Evolutionary conservation across 2,329 filamentous ascomycete genomes (phyloP).

Genomic region (Fusarium sp.): DNA sequence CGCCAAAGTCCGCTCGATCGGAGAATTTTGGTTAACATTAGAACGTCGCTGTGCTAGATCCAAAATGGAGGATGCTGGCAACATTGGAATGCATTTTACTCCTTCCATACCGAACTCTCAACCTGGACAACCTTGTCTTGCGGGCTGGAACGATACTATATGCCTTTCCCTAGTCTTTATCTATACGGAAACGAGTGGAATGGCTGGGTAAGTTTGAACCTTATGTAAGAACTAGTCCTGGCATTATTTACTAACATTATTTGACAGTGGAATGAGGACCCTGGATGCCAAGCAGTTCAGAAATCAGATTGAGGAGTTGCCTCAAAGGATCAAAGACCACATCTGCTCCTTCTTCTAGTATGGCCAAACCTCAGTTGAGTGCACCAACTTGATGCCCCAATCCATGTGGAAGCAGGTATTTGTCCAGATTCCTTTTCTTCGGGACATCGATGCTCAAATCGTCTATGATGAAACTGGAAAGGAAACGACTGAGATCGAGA

Average conservation of each 20-base stretch:
- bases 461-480: background rate
- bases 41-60: slow-evolving; percentile 7
- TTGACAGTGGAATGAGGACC: slow-evolving; percentile 7
- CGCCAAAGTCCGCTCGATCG: background rate
- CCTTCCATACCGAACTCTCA: background rate
- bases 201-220: slow-evolving; percentile 2
- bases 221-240: accelerated
- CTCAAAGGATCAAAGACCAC: background rate
- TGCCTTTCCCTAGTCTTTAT: background rate
- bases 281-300: background rate
- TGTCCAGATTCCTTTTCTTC: slow-evolving; percentile 15
- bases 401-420: slow-evolving; percentile 9
- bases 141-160: background rate
- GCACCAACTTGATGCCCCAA: background rate
- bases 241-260: background rate
- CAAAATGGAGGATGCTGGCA: background rate
- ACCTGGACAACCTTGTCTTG: background rate
- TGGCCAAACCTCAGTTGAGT: background rate
- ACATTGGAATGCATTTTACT: background rate
- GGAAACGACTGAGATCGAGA: background rate
- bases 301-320: background rate
- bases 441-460: background rate
- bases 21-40: slow-evolving; percentile 8
- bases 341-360: background rate
- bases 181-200: background rate